Percentiles rank a stretch among this genome's conserved stretches.
These are phyloP conservation scores for Mytilinidion resinicola DNA, from an alignment of 495 filamentous ascomycete genomes.

Conservation along the genomic window DNA sequence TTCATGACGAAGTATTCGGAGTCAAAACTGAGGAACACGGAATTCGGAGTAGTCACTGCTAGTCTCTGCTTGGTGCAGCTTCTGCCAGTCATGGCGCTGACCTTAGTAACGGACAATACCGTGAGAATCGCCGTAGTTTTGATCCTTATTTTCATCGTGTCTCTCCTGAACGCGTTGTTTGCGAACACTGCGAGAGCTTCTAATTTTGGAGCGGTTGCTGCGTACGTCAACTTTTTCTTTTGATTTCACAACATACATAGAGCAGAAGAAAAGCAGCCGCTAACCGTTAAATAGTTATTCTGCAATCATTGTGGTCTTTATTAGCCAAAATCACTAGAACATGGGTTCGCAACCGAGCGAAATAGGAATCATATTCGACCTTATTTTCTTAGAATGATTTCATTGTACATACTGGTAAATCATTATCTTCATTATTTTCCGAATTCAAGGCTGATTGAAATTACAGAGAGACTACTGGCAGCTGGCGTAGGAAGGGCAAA, in stretches of 20 bases:
- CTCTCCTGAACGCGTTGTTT: neutral
- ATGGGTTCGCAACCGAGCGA: too few relatives aligned
- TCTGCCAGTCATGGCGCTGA: neutral
- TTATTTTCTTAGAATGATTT: too few relatives aligned
- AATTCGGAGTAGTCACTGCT: neutral
- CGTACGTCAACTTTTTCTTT: neutral
- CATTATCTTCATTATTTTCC: too few relatives aligned
- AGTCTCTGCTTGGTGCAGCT: conserved; percentile 1
- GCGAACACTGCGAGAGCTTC: neutral
- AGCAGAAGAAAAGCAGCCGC: too few relatives aligned
- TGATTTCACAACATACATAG: too few relatives aligned
- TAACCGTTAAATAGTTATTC: neutral
- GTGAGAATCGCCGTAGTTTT: neutral
- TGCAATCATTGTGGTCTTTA: neutral
- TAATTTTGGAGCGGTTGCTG: conserved; percentile 2
- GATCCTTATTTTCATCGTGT: neutral
- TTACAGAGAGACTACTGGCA: too few relatives aligned
- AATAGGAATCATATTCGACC: too few relatives aligned
- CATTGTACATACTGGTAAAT: too few relatives aligned
- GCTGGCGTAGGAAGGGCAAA: too few relatives aligned
- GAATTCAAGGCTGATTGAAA: too few relatives aligned
- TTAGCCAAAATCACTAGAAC: too few relatives aligned
- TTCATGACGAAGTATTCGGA: neutral
- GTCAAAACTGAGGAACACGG: neutral
- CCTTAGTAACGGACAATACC: neutral